Conservation (phyloP, 352 stramenopile genomes). For the Pythium brachiatum region DNA sequence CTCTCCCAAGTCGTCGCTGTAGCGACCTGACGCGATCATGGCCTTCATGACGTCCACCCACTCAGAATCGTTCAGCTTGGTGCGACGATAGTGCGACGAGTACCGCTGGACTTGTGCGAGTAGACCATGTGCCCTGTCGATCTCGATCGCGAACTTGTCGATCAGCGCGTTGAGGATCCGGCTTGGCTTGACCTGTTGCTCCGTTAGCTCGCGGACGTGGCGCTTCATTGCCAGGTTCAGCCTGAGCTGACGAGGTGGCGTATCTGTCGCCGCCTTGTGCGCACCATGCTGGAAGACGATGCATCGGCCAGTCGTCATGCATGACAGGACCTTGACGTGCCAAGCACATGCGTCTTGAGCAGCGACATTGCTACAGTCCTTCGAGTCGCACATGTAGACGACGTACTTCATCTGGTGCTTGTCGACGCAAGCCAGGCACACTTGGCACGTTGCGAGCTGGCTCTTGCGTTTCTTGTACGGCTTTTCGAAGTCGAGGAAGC, state of each 20-base stretch:
- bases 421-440: neutral
- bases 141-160: neutral
- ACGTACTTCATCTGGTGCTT: constrained; percentile 3
- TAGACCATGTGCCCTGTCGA: neutral
- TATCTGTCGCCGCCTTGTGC: neutral
- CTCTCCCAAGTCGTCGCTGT: neutral
- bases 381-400: neutral
- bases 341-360: neutral
- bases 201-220: neutral
- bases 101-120: neutral
- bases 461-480: neutral
- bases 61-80: neutral
- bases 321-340: constrained; percentile 2
- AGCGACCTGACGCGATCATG: neutral
- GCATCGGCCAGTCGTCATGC: neutral
- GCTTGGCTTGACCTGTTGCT: neutral
- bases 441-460: neutral
- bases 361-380: neutral
- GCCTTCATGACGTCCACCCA: neutral
- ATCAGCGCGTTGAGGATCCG: constrained; percentile 8
- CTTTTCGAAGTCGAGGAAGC: neutral
- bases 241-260: neutral
- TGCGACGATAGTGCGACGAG: neutral
- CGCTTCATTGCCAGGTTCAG: constrained; percentile 3
- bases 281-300: constrained; percentile 1